Conservation (phyloP, 495 filamentous ascomycete genomes). For the Hypoxylon intermedium region DNA sequence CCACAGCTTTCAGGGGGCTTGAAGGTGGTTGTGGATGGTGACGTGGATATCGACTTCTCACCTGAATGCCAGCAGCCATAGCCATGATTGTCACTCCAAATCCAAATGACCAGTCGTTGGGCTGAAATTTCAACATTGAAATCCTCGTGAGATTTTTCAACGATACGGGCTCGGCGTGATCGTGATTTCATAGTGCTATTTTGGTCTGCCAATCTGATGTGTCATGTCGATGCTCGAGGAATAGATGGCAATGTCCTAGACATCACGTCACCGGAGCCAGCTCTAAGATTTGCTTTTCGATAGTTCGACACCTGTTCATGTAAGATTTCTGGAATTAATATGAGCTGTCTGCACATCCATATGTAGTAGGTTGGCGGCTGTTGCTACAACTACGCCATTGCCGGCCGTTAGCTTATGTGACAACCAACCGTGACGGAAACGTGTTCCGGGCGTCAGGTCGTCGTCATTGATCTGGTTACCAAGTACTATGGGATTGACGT, state of each 20-base stretch:
- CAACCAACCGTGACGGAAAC: slow-evolving; percentile 3
- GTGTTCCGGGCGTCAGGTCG: slow-evolving; percentile 11
- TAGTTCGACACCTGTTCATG: slow-evolving; percentile 4
- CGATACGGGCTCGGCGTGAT: slow-evolving; percentile 4
- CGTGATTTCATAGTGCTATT: slow-evolving; percentile 27
- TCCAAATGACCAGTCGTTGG: background rate
- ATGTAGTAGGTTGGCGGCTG: background rate
- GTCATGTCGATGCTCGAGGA: slow-evolving; percentile 14
- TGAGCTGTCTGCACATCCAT: background rate
- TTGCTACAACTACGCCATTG: slow-evolving; percentile 3
- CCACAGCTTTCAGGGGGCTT: slow-evolving; percentile 17
- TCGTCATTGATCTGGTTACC: slow-evolving; percentile 16
- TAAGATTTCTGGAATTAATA: slow-evolving; percentile 1
- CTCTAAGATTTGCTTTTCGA: background rate
- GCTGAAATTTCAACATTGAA: background rate
- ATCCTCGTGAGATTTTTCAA: background rate
- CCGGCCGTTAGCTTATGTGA: too few species aligned
- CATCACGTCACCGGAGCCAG: slow-evolving; percentile 25
- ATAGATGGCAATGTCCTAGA: slow-evolving; percentile 3
- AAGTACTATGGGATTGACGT: slow-evolving; percentile 21
- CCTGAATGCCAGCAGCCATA: background rate
- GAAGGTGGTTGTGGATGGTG: slow-evolving; percentile 16
- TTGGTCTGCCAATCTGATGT: slow-evolving; percentile 17
- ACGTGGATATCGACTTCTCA: slow-evolving; percentile 23
- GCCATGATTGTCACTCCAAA: slow-evolving; percentile 2